Conservation (phyloP, 2,329 filamentous ascomycete genomes). For the Lecanicillium sp. region DNA sequence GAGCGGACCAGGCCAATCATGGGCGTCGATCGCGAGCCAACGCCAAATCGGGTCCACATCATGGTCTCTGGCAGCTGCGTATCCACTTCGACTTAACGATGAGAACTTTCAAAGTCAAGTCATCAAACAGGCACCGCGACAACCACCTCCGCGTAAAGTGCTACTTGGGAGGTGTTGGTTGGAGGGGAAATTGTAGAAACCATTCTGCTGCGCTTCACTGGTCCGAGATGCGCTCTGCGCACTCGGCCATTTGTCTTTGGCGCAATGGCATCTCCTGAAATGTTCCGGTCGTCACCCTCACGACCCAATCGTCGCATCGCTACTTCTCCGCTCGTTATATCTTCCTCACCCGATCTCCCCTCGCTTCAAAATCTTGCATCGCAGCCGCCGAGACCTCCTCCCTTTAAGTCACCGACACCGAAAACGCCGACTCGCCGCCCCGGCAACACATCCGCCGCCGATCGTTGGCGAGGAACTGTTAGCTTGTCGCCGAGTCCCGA, state of each 20-base stretch:
- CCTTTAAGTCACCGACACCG: conserved; percentile 1
- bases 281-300: conserved; percentile 26
- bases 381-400: conserved; percentile 20
- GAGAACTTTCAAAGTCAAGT: not conserved
- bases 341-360: conserved; percentile 52
- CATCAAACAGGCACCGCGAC: not conserved
- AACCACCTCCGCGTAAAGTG: not conserved
- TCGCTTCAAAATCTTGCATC: conserved; percentile 43
- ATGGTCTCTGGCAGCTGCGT: not conserved
- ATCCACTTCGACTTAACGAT: conserved; percentile 2
- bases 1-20: conserved; percentile 13
- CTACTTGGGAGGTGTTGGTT: not conserved
- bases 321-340: conserved; percentile 27
- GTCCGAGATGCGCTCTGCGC: conserved; percentile 43
- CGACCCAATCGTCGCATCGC: conserved; percentile 28
- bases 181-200: not conserved
- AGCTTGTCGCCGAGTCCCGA: not conserved
- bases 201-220: conserved; percentile 13
- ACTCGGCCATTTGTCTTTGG: conserved; percentile 24
- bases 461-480: not conserved
- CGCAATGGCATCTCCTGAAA: conserved; percentile 30
- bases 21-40: conserved; percentile 2
- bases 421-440: not conserved
- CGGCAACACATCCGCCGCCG: not conserved
- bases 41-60: conserved; percentile 1